phyloP scores from a whole-genome alignment of 768 basidiomycete species.

The Agaricus bisporus region DNA sequence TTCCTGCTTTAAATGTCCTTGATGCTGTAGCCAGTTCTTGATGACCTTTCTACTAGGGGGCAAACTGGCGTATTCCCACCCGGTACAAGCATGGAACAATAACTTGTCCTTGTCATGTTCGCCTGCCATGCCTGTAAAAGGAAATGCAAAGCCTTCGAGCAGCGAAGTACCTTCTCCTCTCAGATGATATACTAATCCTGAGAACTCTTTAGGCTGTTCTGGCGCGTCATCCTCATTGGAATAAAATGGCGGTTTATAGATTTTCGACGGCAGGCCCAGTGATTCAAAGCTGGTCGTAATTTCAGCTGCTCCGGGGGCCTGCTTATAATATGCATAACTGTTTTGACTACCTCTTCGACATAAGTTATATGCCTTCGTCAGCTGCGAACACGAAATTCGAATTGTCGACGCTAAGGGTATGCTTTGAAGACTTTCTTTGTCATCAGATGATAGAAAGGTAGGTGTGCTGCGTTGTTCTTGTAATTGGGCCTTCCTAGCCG shows the following conservation, averaged over 20 bases:
- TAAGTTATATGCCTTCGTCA: slow-evolving; percentile 22
- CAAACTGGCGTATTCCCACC: slow-evolving; percentile 76
- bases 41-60: slow-evolving; percentile 60
- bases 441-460: background rate
- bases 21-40: slow-evolving; percentile 41
- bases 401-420: background rate
- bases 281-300: slow-evolving; percentile 38
- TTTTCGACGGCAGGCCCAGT: slow-evolving; percentile 45
- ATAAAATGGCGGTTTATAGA: slow-evolving; percentile 80
- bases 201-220: slow-evolving; percentile 65
- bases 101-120: background rate
- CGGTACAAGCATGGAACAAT: slow-evolving; percentile 27
- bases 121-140: background rate
- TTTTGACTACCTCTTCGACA: slow-evolving; percentile 27
- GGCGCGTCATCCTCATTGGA: slow-evolving; percentile 69
- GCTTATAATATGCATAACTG: slow-evolving; percentile 39
- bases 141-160: slow-evolving; percentile 55
- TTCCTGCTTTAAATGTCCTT: slow-evolving; percentile 14
- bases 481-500: background rate
- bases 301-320: slow-evolving; percentile 45
- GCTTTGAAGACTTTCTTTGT: background rate
- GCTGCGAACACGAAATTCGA: slow-evolving; percentile 17
- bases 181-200: slow-evolving; percentile 67
- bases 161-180: slow-evolving; percentile 54
- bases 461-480: background rate